phyloP scores from a whole-genome alignment of 2,329 filamentous ascomycete genomes.

The Penicillium sp. region DNA sequence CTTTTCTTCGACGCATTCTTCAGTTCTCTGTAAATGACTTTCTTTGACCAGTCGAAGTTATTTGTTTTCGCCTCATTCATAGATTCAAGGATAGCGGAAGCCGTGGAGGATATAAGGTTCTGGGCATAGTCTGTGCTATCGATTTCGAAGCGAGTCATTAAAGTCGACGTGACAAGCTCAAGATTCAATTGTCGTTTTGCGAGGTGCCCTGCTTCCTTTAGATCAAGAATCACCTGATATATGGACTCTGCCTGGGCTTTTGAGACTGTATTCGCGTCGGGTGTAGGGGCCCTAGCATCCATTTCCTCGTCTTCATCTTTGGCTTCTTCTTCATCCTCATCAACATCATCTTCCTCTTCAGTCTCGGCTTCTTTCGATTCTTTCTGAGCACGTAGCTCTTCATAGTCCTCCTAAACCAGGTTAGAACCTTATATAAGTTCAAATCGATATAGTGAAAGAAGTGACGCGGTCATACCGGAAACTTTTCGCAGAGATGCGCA shows the following conservation, averaged over 20 bases:
- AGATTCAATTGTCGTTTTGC: conserved; percentile 48
- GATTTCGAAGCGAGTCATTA: conserved; percentile 42
- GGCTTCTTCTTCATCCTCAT: conserved; percentile 19
- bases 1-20: conserved; percentile 39
- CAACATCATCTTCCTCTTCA: conserved; percentile 25
- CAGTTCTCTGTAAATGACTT: conserved; percentile 48
- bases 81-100: conserved; percentile 37
- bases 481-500: conserved; percentile 49
- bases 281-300: conserved; percentile 28
- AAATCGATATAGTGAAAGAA: neutral
- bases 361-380: conserved; percentile 27
- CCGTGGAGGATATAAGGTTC: conserved; percentile 42
- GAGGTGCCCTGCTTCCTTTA: conserved; percentile 46
- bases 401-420: conserved; percentile 39
- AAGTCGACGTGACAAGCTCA: conserved; percentile 36
- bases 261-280: conserved; percentile 33
- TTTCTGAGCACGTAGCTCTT: conserved; percentile 33
- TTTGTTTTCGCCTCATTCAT: conserved; percentile 44
- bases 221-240: conserved; percentile 43
- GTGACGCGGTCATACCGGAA: conserved; percentile 36
- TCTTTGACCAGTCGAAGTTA: conserved; percentile 46
- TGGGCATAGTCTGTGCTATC: conserved; percentile 41
- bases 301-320: conserved; percentile 20
- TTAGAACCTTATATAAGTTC: neutral
- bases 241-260: conserved; percentile 43